Base-by-base conservation (phyloP, 208 protist genomes). In the Crithidia acanthocephali region DNA sequence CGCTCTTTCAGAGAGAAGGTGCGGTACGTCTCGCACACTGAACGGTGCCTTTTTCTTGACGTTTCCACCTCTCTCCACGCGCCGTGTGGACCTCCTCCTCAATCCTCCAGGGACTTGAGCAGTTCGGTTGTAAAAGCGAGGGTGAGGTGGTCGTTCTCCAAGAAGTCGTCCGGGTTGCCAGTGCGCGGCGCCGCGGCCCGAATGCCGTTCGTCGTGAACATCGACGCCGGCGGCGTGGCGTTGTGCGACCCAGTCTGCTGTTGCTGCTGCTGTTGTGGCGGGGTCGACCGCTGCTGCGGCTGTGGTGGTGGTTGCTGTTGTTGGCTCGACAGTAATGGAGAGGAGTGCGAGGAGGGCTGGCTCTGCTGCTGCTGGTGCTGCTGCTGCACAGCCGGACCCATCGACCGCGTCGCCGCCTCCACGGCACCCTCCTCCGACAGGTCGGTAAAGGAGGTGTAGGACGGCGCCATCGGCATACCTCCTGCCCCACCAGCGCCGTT, bases 101-200 rank as follows among this genome's bases (percentile, higher is more conserved):
- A 81, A 20, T 77, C 73, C 47, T 81, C 76, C 20, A 81, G 60
- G 4, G 74, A 72, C 47, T 80, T 76, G n/a, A 83, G 73, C 35
- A 83, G 66, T 37, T 79, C 74, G 5, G 74, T 72, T 6, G 72
- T 76, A 63, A 84, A 73, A 52, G 74, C 69, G 37, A 78, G 58
- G 11, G 72, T 71, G 61, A 80, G 57, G 51, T 69, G 74, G 48
- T 79, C 77, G 56, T 84, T 66, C n/a, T 80, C 69, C 32, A 72
- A 40, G 30, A 73, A 65, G 20, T 79, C 67, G 16, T 79, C 75
- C n/a, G 66, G 22, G 15, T 70, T 66, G 22, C 57, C 63, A 30
- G 45, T 35, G 62, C 67, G 64, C 51, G 67, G 63, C 7, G 70
- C 37, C 5, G 66, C 70, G 4, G 56, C 42, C 32, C 70, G 76